Conservation (phyloP, 257 asterid genomes). For the Scutellaria baicalensis region DNA sequence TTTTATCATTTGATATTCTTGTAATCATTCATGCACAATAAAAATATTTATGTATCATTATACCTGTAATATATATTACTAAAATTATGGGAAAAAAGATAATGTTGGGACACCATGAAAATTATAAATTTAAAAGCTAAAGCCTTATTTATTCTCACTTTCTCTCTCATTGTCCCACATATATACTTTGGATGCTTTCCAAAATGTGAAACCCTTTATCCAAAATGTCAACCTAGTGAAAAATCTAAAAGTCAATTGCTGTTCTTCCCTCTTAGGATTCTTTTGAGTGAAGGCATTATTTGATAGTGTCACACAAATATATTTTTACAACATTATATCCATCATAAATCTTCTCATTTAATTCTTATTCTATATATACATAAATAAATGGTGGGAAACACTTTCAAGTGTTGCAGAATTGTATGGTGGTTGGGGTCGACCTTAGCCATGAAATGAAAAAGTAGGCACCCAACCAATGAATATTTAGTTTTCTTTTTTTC, state of each 20-base stretch:
- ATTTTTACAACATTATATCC: too few relatives aligned
- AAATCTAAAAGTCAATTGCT: conserved; percentile 39
- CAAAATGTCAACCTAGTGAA: conserved; percentile 53
- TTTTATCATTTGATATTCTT: too few relatives aligned
- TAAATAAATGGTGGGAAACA: conserved; percentile 62
- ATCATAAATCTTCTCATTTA: too few relatives aligned
- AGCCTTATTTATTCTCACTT: not conserved
- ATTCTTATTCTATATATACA: not conserved
- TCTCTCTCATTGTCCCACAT: not conserved
- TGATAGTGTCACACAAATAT: too few relatives aligned
- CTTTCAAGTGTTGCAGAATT: conserved; percentile 33
- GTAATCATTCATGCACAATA: too few relatives aligned
- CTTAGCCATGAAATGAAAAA: not conserved
- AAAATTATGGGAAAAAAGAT: not conserved
- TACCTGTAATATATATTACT: too few relatives aligned
- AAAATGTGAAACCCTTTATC: conserved; percentile 25
- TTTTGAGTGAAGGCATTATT: conserved; percentile 34
- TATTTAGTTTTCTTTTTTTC: not conserved
- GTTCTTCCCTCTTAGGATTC: conserved; percentile 35
- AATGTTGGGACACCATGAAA: not conserved
- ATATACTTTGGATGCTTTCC: conserved; percentile 43
- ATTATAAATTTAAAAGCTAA: not conserved
- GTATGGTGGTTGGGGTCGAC: conserved; percentile 38
- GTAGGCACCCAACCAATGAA: not conserved
- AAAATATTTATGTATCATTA: too few relatives aligned